Conservation (phyloP, 768 basidiomycete species). For the Kwoniella heveanensis region DNA sequence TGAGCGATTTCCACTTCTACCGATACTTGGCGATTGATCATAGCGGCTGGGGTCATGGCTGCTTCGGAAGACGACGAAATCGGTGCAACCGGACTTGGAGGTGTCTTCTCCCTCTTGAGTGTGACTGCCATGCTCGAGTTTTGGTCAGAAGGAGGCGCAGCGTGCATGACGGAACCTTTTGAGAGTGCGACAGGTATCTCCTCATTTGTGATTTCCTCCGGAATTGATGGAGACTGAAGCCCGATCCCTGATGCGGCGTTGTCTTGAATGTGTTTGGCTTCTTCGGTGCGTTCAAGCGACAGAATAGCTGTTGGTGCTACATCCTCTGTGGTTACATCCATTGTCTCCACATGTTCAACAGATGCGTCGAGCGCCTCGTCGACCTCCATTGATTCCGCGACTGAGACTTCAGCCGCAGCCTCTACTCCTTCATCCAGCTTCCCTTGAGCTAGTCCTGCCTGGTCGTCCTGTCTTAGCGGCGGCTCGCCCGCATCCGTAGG, state of each 20-base stretch:
- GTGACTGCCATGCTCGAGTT: not conserved
- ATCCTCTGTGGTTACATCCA: not conserved
- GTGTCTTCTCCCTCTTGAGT: not conserved
- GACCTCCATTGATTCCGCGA: not conserved
- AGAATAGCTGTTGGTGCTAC: not conserved
- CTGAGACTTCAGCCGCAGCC: not conserved
- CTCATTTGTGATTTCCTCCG: too few species aligned
- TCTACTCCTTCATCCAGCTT: not conserved
- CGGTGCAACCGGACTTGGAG: not conserved
- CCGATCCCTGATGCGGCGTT: not conserved
- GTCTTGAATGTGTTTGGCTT: not conserved
- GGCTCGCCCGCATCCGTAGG: not conserved
- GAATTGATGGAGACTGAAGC: not conserved
- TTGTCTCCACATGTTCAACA: not conserved
- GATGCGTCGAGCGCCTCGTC: not conserved
- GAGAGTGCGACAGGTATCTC: too few species aligned
- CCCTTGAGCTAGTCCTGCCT: not conserved
- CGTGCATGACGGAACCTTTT: too few species aligned
- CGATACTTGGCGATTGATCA: not conserved
- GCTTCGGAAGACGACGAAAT: slow-evolving; percentile 8
- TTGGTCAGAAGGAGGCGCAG: not conserved
- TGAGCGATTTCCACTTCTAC: slow-evolving; percentile 2
- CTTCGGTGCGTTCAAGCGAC: not conserved
- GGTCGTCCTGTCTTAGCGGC: not conserved
- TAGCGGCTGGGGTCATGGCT: not conserved